Conservation (phyloP, 129 eudicot species). For the Heracleum sosnowskyi region DNA sequence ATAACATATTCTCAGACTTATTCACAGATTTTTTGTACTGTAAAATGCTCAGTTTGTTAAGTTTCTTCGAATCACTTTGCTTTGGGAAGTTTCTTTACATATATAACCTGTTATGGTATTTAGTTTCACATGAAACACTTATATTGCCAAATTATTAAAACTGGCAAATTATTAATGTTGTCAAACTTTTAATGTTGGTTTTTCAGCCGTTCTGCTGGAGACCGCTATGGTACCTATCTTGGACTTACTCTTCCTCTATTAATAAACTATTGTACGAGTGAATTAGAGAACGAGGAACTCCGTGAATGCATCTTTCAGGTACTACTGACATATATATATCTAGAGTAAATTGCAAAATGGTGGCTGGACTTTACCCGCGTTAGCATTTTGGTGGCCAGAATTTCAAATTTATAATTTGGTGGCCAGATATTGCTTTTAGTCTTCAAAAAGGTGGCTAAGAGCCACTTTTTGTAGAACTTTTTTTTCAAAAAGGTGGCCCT, state of each 20-base stretch:
- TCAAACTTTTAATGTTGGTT: slow-evolving; percentile 7
- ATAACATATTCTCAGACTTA: too few relatives aligned
- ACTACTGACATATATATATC: not conserved
- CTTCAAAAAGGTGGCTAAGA: too few relatives aligned
- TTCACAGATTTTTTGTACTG: too few relatives aligned
- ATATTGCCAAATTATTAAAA: too few relatives aligned
- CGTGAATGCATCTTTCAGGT: slow-evolving; percentile 98
- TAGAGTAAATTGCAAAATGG: too few relatives aligned
- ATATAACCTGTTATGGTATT: not conserved
- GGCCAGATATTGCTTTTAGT: too few relatives aligned
- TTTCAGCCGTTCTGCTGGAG: slow-evolving; percentile 86
- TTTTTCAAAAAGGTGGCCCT: too few relatives aligned
- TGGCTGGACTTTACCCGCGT: too few relatives aligned
- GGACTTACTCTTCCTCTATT: slow-evolving; percentile 86
- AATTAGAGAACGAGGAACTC: slow-evolving; percentile 94
- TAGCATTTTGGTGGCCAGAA: too few relatives aligned
- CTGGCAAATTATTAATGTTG: not conserved
- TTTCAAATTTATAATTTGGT: too few relatives aligned
- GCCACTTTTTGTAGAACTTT: too few relatives aligned
- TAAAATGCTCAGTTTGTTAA: too few relatives aligned
- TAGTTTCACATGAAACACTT: not conserved
- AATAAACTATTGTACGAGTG: slow-evolving; percentile 63
- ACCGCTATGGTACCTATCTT: slow-evolving; percentile 90
- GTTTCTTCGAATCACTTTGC: not conserved
- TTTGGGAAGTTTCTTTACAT: not conserved